These are phyloP conservation scores for Yarrowia keelungensis DNA, from an alignment of 805 yeast genomes.

Conservation along the genomic window DNA sequence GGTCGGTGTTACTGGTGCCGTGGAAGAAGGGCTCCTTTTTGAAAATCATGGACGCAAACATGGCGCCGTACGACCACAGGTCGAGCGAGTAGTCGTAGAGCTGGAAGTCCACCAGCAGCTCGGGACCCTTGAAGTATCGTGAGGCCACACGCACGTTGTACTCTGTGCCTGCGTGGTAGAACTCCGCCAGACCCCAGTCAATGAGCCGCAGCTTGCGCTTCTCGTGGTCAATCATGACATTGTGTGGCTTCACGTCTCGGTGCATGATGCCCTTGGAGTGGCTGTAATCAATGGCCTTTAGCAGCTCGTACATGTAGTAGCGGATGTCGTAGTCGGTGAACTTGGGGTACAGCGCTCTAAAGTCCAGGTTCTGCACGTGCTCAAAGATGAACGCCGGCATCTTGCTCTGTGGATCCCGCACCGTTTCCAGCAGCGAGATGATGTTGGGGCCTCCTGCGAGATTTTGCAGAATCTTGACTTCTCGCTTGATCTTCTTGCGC, in stretches of 20 bases:
- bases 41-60: slow-evolving; percentile 88
- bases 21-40: slow-evolving; percentile 91
- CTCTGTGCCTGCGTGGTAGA: slow-evolving; percentile 86
- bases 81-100: slow-evolving; percentile 92
- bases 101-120: slow-evolving; percentile 80
- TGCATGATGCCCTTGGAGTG: slow-evolving; percentile 97
- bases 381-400: slow-evolving; percentile 91
- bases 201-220: slow-evolving; percentile 73
- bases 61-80: slow-evolving; percentile 93
- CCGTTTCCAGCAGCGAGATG: slow-evolving; percentile 77
- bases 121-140: slow-evolving; percentile 93
- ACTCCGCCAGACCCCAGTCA: slow-evolving; percentile 97
- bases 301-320: slow-evolving; percentile 79
- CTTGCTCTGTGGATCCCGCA: slow-evolving; percentile 75
- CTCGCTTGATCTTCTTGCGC: slow-evolving; percentile 88
- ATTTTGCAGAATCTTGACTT: slow-evolving; percentile 85
- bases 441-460: slow-evolving; percentile 85
- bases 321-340: slow-evolving; percentile 78
- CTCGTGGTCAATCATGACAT: slow-evolving; percentile 90
- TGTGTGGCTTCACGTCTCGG: slow-evolving; percentile 94
- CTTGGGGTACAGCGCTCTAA: slow-evolving; percentile 79
- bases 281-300: slow-evolving; percentile 83
- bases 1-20: slow-evolving; percentile 90
- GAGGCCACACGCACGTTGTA: slow-evolving; percentile 95
- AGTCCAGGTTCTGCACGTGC: slow-evolving; percentile 81